Evolutionary conservation across 1,284 basidiomycete species (phyloP).

Genomic region (Ustilago hordei): DNA sequence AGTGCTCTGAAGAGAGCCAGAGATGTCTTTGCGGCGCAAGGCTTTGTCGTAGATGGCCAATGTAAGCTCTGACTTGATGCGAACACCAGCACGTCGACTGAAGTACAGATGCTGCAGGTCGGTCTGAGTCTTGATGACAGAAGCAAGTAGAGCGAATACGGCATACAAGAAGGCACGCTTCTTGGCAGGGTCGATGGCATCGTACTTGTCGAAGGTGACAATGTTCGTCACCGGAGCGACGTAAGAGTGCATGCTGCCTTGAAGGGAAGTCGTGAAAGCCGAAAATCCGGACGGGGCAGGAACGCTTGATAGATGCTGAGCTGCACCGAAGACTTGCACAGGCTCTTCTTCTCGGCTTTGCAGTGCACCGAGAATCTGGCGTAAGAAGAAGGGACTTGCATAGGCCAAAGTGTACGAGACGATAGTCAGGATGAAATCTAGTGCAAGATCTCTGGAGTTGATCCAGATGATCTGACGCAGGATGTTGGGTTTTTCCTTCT

Average conservation of each 20-base stretch:
- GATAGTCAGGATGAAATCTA: conserved; percentile 47
- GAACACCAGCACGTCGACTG: conserved; percentile 76
- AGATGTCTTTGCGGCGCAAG: conserved; percentile 83
- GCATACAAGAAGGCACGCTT: conserved; percentile 51
- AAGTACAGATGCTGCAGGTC: conserved; percentile 85
- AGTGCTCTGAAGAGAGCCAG: conserved; percentile 76
- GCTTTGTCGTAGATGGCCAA: conserved; percentile 90
- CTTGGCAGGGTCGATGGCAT: conserved; percentile 17
- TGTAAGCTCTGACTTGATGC: conserved; percentile 81
- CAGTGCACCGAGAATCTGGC: conserved; percentile 44
- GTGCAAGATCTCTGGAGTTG: conserved; percentile 41
- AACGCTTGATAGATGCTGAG: conserved; percentile 2
- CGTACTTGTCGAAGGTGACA: conserved; percentile 1
- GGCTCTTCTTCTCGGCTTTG: conserved; percentile 6
- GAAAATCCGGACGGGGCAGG: not conserved
- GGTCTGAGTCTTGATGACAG: conserved; percentile 45
- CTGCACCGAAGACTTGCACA: not conserved
- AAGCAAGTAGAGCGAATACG: conserved; percentile 35
- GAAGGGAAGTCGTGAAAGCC: not conserved
- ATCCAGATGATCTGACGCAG: conserved; percentile 35
- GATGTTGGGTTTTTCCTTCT: conserved; percentile 32
- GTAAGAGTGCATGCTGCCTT: not conserved
- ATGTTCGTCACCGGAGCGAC: conserved; percentile 4
- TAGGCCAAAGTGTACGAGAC: conserved; percentile 48
- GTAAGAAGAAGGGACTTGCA: conserved; percentile 51